Conservation (phyloP, 1,139 yeast genomes). For the Lodderomyces parapsilosis region DNA sequence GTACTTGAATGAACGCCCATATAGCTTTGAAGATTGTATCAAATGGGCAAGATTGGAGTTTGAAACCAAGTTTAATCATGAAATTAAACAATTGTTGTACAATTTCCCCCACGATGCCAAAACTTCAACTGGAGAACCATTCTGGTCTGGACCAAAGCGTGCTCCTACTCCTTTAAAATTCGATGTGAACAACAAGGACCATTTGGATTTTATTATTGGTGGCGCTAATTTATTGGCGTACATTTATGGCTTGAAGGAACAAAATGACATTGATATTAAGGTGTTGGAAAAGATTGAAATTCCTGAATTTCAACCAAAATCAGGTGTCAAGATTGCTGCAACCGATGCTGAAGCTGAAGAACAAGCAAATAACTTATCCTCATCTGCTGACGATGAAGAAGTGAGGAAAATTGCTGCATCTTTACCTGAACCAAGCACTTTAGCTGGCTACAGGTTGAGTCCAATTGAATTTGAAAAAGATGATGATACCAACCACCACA, state of each 20-base stretch:
- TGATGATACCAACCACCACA: slow-evolving; percentile 94
- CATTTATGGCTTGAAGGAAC: slow-evolving; percentile 78
- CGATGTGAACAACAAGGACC: slow-evolving; percentile 73
- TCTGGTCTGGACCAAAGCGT: slow-evolving; percentile 98
- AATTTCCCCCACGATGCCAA: slow-evolving; percentile 94
- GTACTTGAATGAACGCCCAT: slow-evolving; percentile 78
- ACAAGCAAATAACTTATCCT: slow-evolving; percentile 50
- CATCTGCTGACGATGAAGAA: slow-evolving; percentile 56
- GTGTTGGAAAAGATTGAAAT: slow-evolving; percentile 48
- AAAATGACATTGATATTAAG: slow-evolving; percentile 35
- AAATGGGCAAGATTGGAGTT: slow-evolving; percentile 93
- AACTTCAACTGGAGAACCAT: slow-evolving; percentile 87
- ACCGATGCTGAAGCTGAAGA: slow-evolving; percentile 89
- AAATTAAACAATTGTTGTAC: slow-evolving; percentile 82
- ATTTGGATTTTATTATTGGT: slow-evolving; percentile 77
- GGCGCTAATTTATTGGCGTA: slow-evolving; percentile 91
- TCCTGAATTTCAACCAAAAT: slow-evolving; percentile 62
- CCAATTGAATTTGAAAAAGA: slow-evolving; percentile 97
- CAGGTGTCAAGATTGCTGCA: slow-evolving; percentile 80
- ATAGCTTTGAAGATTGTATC: slow-evolving; percentile 89
- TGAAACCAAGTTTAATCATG: slow-evolving; percentile 80
- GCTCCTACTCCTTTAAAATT: slow-evolving; percentile 85
- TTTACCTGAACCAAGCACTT: slow-evolving; percentile 83
- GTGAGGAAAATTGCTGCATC: slow-evolving; percentile 64
- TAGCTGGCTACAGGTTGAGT: slow-evolving; percentile 81